Conservation (phyloP, 495 filamentous ascomycete genomes). For the Aspergillus incahuasiensis region DNA sequence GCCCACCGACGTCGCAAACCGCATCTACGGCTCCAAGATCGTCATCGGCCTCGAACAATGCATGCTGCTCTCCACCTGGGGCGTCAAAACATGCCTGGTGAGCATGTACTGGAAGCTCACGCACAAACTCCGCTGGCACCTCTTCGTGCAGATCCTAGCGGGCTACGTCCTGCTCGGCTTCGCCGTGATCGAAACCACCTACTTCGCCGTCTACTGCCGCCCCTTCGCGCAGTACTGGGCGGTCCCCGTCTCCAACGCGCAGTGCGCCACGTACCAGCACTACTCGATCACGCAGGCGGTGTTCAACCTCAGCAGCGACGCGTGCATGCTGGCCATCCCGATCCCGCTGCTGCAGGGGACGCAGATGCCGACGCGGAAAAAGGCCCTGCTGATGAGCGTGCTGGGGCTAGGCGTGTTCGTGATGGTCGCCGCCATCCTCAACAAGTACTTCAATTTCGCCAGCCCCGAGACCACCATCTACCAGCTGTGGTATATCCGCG, state of each 20-base stretch:
- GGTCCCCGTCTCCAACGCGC: conserved; percentile 35
- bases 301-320: conserved; percentile 63
- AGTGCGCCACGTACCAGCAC: conserved; percentile 36
- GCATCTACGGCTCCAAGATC: conserved; percentile 48
- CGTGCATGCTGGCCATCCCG: conserved; percentile 57
- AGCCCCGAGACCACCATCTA: conserved; percentile 45
- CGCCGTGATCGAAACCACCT: conserved; percentile 56
- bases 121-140: conserved; percentile 28
- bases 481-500: conserved; percentile 62
- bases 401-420: conserved; percentile 59
- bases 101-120: conserved; percentile 46
- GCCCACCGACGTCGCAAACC: conserved; percentile 35
- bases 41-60: conserved; percentile 50
- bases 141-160: conserved; percentile 49
- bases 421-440: conserved; percentile 58
- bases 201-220: conserved; percentile 59
- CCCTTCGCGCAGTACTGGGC: conserved; percentile 61
- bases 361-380: conserved; percentile 46
- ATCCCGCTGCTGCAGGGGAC: conserved; percentile 55
- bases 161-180: conserved; percentile 53
- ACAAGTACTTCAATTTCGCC: conserved; percentile 63
- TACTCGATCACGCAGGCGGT: conserved; percentile 64
- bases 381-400: conserved; percentile 46
- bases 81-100: conserved; percentile 48
- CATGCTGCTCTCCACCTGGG: conserved; percentile 50